Evolutionary conservation across 805 yeast species (phyloP).

Genomic region (Candida ponderosae): DNA sequence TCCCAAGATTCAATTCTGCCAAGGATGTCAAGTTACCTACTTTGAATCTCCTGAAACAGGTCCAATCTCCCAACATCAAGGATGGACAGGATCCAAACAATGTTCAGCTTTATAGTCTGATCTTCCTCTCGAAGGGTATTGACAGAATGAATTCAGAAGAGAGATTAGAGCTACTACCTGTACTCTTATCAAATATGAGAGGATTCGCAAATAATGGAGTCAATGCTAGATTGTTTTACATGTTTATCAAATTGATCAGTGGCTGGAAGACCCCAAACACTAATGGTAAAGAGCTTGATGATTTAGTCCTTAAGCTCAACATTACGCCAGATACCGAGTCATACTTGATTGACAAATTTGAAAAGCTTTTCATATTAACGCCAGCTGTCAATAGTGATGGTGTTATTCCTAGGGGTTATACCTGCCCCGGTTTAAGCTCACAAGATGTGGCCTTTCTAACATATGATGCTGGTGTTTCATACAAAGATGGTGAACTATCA

Average conservation of each 20-base stretch:
- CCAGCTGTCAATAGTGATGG: slow-evolving; percentile 35
- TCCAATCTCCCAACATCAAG: slow-evolving; percentile 42
- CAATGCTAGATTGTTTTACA: slow-evolving; percentile 53
- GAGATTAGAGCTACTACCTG: slow-evolving; percentile 34
- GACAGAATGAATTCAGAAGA: slow-evolving; percentile 41
- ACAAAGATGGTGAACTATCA: slow-evolving; percentile 39
- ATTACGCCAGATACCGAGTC: slow-evolving; percentile 34
- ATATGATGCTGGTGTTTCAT: slow-evolving; percentile 57
- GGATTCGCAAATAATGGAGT: slow-evolving; percentile 21
- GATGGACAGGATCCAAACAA: slow-evolving; percentile 34
- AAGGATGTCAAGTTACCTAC: slow-evolving; percentile 55
- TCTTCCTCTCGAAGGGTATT: slow-evolving; percentile 63
- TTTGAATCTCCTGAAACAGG: slow-evolving; percentile 54
- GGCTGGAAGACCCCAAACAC: slow-evolving; percentile 42
- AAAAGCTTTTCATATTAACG: slow-evolving; percentile 48
- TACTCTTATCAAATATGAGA: slow-evolving; percentile 39
- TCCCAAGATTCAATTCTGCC: slow-evolving; percentile 57
- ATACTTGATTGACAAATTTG: slow-evolving; percentile 39
- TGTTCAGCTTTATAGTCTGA: slow-evolving; percentile 53
- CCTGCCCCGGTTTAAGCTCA: slow-evolving; percentile 58
- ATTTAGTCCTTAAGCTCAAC: slow-evolving; percentile 24
- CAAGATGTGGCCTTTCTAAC: slow-evolving; percentile 57
- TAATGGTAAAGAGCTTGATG: slow-evolving; percentile 34
- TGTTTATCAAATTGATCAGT: slow-evolving; percentile 46
- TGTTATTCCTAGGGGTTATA: slow-evolving; percentile 33